Evolutionary conservation across 1,284 basidiomycete species (phyloP), one percentile per base, ranked within the genome.

Genomic region (Trametes sp.): DNA sequence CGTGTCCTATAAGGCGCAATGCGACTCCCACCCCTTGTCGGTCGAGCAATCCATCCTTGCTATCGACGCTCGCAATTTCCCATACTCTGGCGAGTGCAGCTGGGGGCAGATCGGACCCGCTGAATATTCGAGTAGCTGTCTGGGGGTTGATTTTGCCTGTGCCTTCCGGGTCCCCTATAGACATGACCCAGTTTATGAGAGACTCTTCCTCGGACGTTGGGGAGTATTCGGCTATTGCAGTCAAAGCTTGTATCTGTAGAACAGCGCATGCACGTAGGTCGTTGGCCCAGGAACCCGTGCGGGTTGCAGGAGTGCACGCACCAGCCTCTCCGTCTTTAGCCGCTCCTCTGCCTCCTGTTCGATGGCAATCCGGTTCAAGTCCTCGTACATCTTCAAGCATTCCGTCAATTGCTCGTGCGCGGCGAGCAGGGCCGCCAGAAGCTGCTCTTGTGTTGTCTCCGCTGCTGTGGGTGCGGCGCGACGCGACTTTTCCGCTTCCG

Each of bases 11-110:
- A 44, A 98, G 82, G 56, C 97, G 85, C 36, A 97, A 82, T 4
- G 94, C 96, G 65, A 92, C 84, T 46, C 93, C 89, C 72, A 95
- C 91, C 33, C 90, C 90, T 69, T 93, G 93, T 66, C 84, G 86
- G n/a, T 93, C 89, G 61, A 98, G 54, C 14, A 67, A 84, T 79
- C 89, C 94, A 1, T 95, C 94, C 64, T 92, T 93, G 80, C 97
- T 95, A 31, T 95, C 90, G 44, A 91, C 89, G 80, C 98, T 97
- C 48, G 96, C 90, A 63, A 98, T 82, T 44, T 84, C 85, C 96
- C 96, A 99, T 71, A 99, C 92, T 79, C 96, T 90, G 35, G 95
- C 94, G 57, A 98, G 87, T 33, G 85, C 82, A 19, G 83, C 80
- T 7, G 93, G 87, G n/a, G 86, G 77, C 53, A 97, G 83, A 66